Evolutionary conservation across 2,329 filamentous ascomycete species (phyloP), one percentile per base, ranked within the genome.

Genomic region (Trichoderma sp.): DNA sequence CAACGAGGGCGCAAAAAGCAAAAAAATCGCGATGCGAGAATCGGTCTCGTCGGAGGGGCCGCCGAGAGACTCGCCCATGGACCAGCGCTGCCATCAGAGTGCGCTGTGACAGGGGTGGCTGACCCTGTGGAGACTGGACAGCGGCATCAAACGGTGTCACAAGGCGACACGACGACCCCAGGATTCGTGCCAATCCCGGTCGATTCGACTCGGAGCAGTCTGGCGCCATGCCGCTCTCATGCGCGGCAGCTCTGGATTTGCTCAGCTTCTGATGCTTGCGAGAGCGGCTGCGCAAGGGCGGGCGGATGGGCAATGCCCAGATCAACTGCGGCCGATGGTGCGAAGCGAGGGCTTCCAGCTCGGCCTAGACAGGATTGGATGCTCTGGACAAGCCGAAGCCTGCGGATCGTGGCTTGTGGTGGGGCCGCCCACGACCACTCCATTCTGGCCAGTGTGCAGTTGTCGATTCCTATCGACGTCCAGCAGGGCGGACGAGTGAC

Each of bases 101-200:
- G 67, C 64, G 63, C 64, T 63, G 66, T 65, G 66, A 63, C 64
- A 68, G 66, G 67, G 68, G 62, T 67, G 56, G 67, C 56, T 67
- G 66, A 66, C 65, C 66, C 64, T 68, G 66, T 67, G 63, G 66
- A 62, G 67, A 65, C 56, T 52, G 57, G 55, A 65, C 63, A 61
- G 65, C 58, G 62, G 58, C 65, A 66, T 64, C 64, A 67, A 67
- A 69, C 65, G 66, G 67, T 65, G 68, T 68, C 66, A 67, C 67
- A 67, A 63, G 65, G 67, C 66, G 63, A 66, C 63, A 60, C 65
- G 58, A 64, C 65, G 39, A 64, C 65, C 54, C 60, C 54, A 63
- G 61, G 65, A 66, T 58, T 64, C 60, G 61, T 61, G 24, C 50
- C 44, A 60, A 60, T 56, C 58, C 57, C 55, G 47, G 64, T 65